Evolutionary conservation across 2,329 filamentous ascomycete species (phyloP).

Genomic region (Intubia oerlemansii): DNA sequence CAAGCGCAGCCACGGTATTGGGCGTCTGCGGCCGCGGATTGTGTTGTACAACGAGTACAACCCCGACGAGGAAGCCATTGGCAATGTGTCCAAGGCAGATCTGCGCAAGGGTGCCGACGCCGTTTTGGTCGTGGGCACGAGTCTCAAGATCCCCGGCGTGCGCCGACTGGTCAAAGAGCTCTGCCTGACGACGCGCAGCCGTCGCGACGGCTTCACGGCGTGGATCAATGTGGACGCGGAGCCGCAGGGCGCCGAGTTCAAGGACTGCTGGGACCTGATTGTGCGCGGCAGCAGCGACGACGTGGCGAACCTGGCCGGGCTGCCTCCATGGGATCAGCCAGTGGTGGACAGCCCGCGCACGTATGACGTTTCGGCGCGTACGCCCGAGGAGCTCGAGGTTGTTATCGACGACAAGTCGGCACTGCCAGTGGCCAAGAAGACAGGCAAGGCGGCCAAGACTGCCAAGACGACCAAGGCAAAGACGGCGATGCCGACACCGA

Average conservation of each 20-base stretch:
- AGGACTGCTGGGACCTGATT: constrained; percentile 83
- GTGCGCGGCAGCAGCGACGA: constrained; percentile 76
- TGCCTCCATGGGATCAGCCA: constrained; percentile 37
- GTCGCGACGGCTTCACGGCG: constrained; percentile 66
- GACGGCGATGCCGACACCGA: constrained; percentile 32
- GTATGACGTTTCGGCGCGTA: constrained; percentile 22
- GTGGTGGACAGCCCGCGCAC: constrained; percentile 20
- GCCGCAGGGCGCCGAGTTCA: constrained; percentile 64
- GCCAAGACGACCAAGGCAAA: constrained; percentile 1
- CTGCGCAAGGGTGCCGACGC: constrained; percentile 72
- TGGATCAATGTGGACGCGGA: constrained; percentile 89
- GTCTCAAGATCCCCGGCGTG: constrained; percentile 84
- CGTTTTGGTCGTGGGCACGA: constrained; percentile 86
- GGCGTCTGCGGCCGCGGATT: constrained; percentile 73
- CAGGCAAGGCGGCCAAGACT: not conserved
- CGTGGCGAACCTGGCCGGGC: constrained; percentile 50
- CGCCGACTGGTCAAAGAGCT: constrained; percentile 76
- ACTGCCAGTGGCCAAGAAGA: constrained; percentile 8
- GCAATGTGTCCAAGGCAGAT: constrained; percentile 71
- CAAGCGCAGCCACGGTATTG: constrained; percentile 84
- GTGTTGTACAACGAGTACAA: constrained; percentile 96
- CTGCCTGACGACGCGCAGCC: constrained; percentile 65
- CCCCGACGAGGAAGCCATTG: constrained; percentile 89
- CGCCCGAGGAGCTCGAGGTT: constrained; percentile 18
- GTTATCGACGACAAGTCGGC: constrained; percentile 18